These are phyloP conservation scores for Xanthoparmelia taractica DNA, from an alignment of 495 filamentous ascomycete species.

Conservation along the genomic window DNA sequence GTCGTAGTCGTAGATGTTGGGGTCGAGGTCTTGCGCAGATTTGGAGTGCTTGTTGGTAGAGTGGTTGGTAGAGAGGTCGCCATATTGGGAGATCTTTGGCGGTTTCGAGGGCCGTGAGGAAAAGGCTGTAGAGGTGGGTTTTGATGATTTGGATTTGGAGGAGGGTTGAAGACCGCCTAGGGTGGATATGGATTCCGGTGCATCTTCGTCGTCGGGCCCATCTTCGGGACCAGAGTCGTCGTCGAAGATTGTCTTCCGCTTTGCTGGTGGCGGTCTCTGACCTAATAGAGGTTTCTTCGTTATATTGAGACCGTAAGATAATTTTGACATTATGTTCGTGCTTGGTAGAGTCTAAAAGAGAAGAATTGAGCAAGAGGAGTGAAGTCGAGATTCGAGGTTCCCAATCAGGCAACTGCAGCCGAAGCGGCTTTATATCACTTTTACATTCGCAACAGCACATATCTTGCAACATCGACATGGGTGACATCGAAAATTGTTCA, in stretches of 20 bases:
- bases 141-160: constrained; percentile 21
- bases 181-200: constrained; percentile 33
- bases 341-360: background rate
- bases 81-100: constrained; percentile 33
- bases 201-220: constrained; percentile 38
- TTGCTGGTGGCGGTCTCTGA: constrained; percentile 36
- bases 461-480: background rate
- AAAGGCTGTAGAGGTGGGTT: constrained; percentile 5
- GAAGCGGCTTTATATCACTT: background rate
- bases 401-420: constrained; percentile 6
- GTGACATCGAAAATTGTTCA: background rate
- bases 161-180: constrained; percentile 34
- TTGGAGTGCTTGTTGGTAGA: constrained; percentile 42
- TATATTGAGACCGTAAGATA: constrained; percentile 53
- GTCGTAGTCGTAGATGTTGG: constrained; percentile 53
- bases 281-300: constrained; percentile 37
- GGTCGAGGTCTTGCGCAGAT: constrained; percentile 42
- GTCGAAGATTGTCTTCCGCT: constrained; percentile 43
- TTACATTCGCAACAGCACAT: background rate
- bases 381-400: background rate
- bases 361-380: background rate
- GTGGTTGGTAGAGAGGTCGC: constrained; percentile 44
- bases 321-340: constrained; percentile 34
- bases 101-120: constrained; percentile 12
- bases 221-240: constrained; percentile 42